Evolutionary conservation across 148 eudicot genomes (phyloP), one percentile per base, ranked within the genome.

Genomic region (Camellia granthamiana): DNA sequence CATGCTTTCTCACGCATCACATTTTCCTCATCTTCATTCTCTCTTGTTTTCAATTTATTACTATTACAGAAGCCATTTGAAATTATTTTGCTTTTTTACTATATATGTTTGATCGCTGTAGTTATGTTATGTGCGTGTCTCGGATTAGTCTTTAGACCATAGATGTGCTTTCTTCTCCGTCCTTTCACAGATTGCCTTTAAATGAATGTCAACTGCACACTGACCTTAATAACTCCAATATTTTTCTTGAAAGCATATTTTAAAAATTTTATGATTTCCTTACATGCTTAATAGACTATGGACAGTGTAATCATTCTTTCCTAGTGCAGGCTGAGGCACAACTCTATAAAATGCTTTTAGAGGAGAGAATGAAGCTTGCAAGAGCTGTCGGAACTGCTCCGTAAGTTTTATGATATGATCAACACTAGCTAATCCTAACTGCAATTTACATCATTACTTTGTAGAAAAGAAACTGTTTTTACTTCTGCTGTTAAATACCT

Each of bases 321-420:
- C 51, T 76, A 74, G 15, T 91, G 78, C 74, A 91, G 95, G 88
- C 72, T 76, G 97, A 93, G 88, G 86, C 72, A 71, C 85, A 89
- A 83, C 90, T 93, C 58, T 90, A 87, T 76, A 80, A 85, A 70
- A 61, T 84, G 81, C 94, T 91, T 73, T 58, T 90, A 68, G 94
- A 87, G 77, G 94, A 90, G 86, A 90, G 97, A 87, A 90, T 88
- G 88, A 89, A 89, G 82, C 91, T 91, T 71, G 95, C 97, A 72
- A 89, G 89, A 84, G 81, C 79, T 18, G 74, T 77, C 68, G 91
- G 94, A 90, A 93, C 91, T 84, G 95, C 95, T 85, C 97, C 97
- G 97, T 93, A 83, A 80, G 97, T 88, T 84, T 77, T 77, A 19
- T 63, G 62, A 18, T 77, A 69, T 55, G 13, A 69, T 64, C 46